A percentile compares a stretch with the other conserved stretches of the same genome.
phyloP scores from a whole-genome alignment of 2,329 filamentous ascomycete species.

The Cercospora berteroae region DNA sequence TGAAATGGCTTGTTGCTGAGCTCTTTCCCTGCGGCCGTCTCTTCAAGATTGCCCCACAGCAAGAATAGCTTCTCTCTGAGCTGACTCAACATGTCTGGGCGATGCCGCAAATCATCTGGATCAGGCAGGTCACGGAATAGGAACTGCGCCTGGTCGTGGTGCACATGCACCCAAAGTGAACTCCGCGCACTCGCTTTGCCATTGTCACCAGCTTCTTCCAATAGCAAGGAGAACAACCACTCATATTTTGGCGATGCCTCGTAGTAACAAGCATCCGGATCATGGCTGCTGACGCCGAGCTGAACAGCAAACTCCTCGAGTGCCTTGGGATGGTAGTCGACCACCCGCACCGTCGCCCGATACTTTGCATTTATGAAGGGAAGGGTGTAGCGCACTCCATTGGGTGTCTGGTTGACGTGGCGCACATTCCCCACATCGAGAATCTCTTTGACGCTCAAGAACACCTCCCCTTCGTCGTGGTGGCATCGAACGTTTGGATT shows the following conservation, averaged over 20 bases:
- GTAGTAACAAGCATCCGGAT: constrained; percentile 39
- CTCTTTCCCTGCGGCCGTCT: constrained; percentile 40
- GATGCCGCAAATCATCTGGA: constrained; percentile 57
- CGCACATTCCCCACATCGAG: constrained; percentile 46
- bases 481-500: constrained; percentile 42
- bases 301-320: constrained; percentile 67
- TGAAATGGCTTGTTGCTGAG: constrained; percentile 46
- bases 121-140: constrained; percentile 58
- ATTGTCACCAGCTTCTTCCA: constrained; percentile 62
- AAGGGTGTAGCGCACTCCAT: constrained; percentile 22
- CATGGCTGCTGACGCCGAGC: constrained; percentile 6
- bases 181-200: background rate
- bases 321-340: constrained; percentile 72
- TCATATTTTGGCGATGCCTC: constrained; percentile 58
- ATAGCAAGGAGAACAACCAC: constrained; percentile 77
- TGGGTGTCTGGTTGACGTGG: constrained; percentile 45
- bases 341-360: constrained; percentile 67
- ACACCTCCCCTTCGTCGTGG: constrained; percentile 42
- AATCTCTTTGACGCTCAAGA: constrained; percentile 49
- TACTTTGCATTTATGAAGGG: constrained; percentile 62
- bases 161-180: constrained; percentile 65
- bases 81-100: constrained; percentile 48
- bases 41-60: constrained; percentile 84
- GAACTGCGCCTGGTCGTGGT: constrained; percentile 56
- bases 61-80: constrained; percentile 71